Evolutionary conservation across 1,284 basidiomycete genomes (phyloP).

Genomic region (Volvariella volvacea): DNA sequence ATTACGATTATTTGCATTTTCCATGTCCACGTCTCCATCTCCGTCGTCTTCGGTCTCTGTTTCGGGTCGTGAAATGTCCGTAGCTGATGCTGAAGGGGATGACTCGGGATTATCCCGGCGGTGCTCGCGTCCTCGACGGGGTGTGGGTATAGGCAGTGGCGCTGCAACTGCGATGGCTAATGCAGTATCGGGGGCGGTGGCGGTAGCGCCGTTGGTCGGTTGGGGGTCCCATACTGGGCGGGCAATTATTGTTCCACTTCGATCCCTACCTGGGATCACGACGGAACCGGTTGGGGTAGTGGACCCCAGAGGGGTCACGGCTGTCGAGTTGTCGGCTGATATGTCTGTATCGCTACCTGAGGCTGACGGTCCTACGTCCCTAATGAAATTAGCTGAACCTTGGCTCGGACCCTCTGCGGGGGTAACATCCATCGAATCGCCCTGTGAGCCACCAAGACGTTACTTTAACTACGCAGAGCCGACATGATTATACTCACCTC

Average conservation of each 20-base stretch:
- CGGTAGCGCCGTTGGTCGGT: slow-evolving; percentile 4
- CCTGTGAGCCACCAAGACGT: slow-evolving; percentile 14
- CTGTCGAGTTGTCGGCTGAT: slow-evolving; percentile 52
- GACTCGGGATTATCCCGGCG: slow-evolving; percentile 7
- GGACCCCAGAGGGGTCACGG: slow-evolving; percentile 49
- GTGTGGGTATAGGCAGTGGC: slow-evolving; percentile 4
- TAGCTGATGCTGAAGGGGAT: slow-evolving; percentile 38
- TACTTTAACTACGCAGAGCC: background rate
- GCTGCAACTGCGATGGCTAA: background rate
- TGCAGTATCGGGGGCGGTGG: slow-evolving; percentile 8
- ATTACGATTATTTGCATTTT: slow-evolving; percentile 11
- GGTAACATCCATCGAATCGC: slow-evolving; percentile 26
- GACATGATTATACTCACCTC: slow-evolving; percentile 13
- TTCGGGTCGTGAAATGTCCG: slow-evolving; percentile 57
- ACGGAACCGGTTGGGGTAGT: slow-evolving; percentile 55
- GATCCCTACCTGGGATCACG: slow-evolving; percentile 50
- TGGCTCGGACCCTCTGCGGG: slow-evolving; percentile 14
- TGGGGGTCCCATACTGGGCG: slow-evolving; percentile 52
- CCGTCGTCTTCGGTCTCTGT: slow-evolving; percentile 60
- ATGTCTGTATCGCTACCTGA: slow-evolving; percentile 46
- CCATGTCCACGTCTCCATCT: slow-evolving; percentile 45
- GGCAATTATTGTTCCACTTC: slow-evolving; percentile 70
- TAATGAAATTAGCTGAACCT: slow-evolving; percentile 14
- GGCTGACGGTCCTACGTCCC: slow-evolving; percentile 17
- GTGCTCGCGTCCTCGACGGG: background rate